A percentile compares a stretch with the other conserved stretches of the same genome.
Conservation (phyloP, 306 rosid genomes). For the Crataegus laevigata region DNA sequence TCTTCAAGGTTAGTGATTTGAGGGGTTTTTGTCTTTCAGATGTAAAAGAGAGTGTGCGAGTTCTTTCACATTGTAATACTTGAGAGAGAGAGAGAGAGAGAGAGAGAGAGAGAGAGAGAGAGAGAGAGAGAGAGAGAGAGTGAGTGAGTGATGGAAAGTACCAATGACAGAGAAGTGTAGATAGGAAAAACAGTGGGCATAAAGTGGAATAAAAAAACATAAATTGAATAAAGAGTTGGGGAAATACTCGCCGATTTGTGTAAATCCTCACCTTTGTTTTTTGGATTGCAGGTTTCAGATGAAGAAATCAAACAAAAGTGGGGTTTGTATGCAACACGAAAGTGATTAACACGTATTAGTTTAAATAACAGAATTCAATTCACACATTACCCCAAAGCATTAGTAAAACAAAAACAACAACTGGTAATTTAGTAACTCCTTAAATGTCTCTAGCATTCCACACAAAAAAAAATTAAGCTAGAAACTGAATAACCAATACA, state of each 20-base stretch:
- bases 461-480: neutral
- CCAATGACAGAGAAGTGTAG: neutral
- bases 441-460: neutral
- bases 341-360: too few species aligned
- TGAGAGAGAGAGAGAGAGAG: neutral
- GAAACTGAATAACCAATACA: neutral
- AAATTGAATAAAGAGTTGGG: too few species aligned
- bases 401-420: neutral
- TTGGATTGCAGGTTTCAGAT: too few species aligned
- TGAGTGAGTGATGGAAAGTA: neutral
- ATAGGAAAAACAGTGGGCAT: neutral
- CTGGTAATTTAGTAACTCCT: neutral
- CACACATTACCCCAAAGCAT: neutral
- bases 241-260: too few species aligned
- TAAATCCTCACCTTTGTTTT: too few species aligned
- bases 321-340: too few species aligned
- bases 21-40: slow-evolving; percentile 23
- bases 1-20: neutral
- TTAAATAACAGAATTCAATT: neutral
- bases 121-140: neutral
- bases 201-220: neutral
- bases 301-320: too few species aligned
- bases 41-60: slow-evolving; percentile 12
- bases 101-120: neutral
- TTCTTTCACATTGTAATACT: neutral